A percentile compares a stretch with the other conserved stretches of the same genome.
phyloP scores from a whole-genome alignment of 1,284 basidiomycete genomes.

The Ceratobasidium sp. region DNA sequence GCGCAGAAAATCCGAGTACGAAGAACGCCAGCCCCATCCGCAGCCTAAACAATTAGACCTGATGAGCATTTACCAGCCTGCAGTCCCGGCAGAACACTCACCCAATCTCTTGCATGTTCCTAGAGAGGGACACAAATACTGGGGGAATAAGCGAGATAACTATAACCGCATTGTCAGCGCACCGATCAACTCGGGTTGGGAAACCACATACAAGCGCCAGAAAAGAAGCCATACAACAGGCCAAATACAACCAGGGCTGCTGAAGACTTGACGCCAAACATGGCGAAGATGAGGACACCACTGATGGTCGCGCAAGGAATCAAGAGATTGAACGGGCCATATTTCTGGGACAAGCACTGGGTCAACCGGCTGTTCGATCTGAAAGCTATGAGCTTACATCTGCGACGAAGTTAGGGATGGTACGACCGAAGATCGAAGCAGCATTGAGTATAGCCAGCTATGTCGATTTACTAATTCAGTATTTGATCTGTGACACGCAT shows the following conservation, averaged over 20 bases:
- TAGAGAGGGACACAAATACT: slow-evolving; percentile 32
- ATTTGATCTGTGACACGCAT: not conserved
- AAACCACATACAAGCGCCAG: slow-evolving; percentile 44
- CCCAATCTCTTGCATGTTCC: slow-evolving; percentile 45
- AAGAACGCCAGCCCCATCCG: slow-evolving; percentile 43
- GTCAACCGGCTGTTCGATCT: not conserved
- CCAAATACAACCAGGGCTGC: slow-evolving; percentile 45
- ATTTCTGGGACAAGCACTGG: slow-evolving; percentile 31
- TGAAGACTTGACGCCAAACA: slow-evolving; percentile 43
- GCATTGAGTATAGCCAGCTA: slow-evolving; percentile 45
- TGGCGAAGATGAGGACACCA: slow-evolving; percentile 40
- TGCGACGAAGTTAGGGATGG: slow-evolving; percentile 30
- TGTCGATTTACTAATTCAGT: not conserved
- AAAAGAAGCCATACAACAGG: slow-evolving; percentile 48
- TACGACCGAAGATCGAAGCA: slow-evolving; percentile 45
- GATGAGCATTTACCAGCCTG: not conserved
- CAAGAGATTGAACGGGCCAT: slow-evolving; percentile 43
- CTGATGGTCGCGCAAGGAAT: slow-evolving; percentile 38
- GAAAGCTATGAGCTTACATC: slow-evolving; percentile 2
- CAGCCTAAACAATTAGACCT: not conserved
- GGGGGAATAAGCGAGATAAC: slow-evolving; percentile 42
- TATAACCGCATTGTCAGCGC: not conserved
- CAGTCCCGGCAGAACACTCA: not conserved
- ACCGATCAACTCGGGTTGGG: not conserved
- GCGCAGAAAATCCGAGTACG: slow-evolving; percentile 39